A percentile compares a stretch with the other conserved stretches of the same genome.
Evolutionary conservation across 768 basidiomycete genomes (phyloP).

Genomic region (Tulasnella sp.): DNA sequence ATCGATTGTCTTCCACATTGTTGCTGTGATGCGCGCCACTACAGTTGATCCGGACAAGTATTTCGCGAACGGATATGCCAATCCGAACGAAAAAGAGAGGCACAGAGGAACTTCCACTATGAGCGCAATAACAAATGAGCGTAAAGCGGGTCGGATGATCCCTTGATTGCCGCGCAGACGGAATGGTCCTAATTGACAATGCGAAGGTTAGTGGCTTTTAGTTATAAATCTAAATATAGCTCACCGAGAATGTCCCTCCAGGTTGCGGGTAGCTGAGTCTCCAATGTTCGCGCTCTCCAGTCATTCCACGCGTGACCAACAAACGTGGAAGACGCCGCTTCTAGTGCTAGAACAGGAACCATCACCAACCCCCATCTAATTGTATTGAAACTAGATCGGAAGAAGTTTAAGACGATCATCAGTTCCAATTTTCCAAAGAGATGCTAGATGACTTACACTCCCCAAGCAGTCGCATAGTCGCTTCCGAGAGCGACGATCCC

Average conservation of each 20-base stretch:
- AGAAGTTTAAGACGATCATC: not conserved
- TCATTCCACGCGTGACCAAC: slow-evolving; percentile 18
- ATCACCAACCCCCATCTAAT: slow-evolving; percentile 20
- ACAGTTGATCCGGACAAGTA: slow-evolving; percentile 16
- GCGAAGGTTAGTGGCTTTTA: no score
- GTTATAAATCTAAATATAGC: no score
- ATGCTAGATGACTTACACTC: slow-evolving; percentile 15
- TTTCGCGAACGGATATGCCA: slow-evolving; percentile 15
- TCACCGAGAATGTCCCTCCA: slow-evolving; percentile 9
- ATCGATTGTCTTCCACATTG: slow-evolving; percentile 18
- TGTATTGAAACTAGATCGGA: slow-evolving; percentile 14
- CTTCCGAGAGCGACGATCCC: slow-evolving; percentile 12
- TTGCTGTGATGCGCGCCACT: slow-evolving; percentile 16
- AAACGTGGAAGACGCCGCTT: slow-evolving; percentile 16
- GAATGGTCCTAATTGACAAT: not conserved
- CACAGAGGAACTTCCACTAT: slow-evolving; percentile 19
- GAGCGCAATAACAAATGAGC: slow-evolving; percentile 16
- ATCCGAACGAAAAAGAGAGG: slow-evolving; percentile 17
- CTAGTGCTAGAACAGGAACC: slow-evolving; percentile 19
- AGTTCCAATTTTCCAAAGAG: not conserved
- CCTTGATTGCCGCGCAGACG: not conserved
- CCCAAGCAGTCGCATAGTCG: slow-evolving; percentile 19
- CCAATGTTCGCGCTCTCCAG: not conserved
- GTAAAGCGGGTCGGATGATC: slow-evolving; percentile 17
- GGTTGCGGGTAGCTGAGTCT: not conserved